Conservation (phyloP, 2,329 filamentous ascomycete genomes). For the Trichocomaceae sp. region DNA sequence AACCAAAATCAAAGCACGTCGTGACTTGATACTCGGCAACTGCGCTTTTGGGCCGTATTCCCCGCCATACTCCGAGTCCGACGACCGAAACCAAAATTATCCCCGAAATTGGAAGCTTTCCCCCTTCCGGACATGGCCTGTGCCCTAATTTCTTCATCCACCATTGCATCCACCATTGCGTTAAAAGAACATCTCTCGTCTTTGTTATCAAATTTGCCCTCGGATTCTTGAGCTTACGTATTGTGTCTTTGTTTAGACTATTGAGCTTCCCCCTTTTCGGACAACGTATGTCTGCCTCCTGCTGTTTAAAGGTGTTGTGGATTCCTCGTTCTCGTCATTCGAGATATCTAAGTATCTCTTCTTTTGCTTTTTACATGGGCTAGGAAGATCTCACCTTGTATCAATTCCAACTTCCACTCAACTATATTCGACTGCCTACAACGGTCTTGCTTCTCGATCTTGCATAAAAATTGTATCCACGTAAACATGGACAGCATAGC, state of each 20-base stretch:
- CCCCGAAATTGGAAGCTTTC: background rate
- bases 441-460: too few species aligned
- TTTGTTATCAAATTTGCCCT: too few species aligned
- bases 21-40: slow-evolving; percentile 7
- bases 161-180: too few species aligned
- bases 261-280: too few species aligned
- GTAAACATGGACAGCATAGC: background rate
- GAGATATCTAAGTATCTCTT: too few species aligned
- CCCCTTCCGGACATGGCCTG: background rate
- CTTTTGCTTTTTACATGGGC: background rate
- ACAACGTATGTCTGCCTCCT: too few species aligned
- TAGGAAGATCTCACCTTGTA: background rate
- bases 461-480: background rate
- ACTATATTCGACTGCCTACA: too few species aligned
- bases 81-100: slow-evolving; percentile 8
- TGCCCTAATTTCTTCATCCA: slow-evolving; percentile 6
- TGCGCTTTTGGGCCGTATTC: slow-evolving; percentile 21
- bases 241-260: too few species aligned
- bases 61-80: slow-evolving; percentile 22
- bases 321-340: background rate
- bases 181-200: too few species aligned
- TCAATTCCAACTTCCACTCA: background rate
- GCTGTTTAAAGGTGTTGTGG: background rate
- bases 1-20: too few species aligned
- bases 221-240: too few species aligned